These are phyloP conservation scores for Colletotrichum sansevieriae DNA, from an alignment of 2,329 filamentous ascomycete species.

Conservation along the genomic window DNA sequence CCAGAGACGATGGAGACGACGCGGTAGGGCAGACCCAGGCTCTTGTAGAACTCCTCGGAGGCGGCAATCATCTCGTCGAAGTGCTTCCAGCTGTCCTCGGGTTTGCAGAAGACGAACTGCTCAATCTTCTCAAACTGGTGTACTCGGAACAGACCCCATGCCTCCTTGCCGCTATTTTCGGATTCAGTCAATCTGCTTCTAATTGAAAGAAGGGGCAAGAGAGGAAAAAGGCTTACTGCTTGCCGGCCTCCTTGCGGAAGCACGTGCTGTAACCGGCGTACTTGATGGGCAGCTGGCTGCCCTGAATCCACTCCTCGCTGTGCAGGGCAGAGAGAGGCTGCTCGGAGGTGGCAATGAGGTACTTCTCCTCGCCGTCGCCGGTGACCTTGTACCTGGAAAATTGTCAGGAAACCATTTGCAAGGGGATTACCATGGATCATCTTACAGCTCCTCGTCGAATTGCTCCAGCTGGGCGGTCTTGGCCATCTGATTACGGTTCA, in stretches of 20 bases:
- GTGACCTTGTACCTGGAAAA: slow-evolving; percentile 83
- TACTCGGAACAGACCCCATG: slow-evolving; percentile 98
- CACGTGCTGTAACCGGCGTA: slow-evolving; percentile 94
- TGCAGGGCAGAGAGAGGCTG: slow-evolving; percentile 95
- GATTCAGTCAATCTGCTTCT: no score
- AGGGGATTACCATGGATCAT: background rate
- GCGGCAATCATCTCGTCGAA: slow-evolving; percentile 94
- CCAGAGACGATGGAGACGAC: slow-evolving; percentile 97
- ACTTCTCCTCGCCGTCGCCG: slow-evolving; percentile 90
- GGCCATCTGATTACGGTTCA: slow-evolving; percentile 81
- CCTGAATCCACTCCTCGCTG: slow-evolving; percentile 91
- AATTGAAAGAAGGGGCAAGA: background rate
- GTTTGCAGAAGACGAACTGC: slow-evolving; percentile 84
- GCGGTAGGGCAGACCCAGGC: slow-evolving; percentile 88
- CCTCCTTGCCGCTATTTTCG: slow-evolving; percentile 74
- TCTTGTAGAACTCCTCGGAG: slow-evolving; percentile 96
- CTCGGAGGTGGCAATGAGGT: slow-evolving; percentile 78
- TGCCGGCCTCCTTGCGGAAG: slow-evolving; percentile 95
- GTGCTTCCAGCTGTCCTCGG: slow-evolving; percentile 90
- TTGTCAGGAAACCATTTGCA: background rate
- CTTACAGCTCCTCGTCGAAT: slow-evolving; percentile 89
- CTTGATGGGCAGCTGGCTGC: slow-evolving; percentile 89
- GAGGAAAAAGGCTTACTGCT: slow-evolving; percentile 66
- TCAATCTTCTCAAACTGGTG: slow-evolving; percentile 98
- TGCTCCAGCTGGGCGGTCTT: slow-evolving; percentile 98